A percentile compares a stretch with the other conserved stretches of the same genome.
phyloP scores from a whole-genome alignment of 345 rosid genomes.

The Schrenkiella parvula region DNA sequence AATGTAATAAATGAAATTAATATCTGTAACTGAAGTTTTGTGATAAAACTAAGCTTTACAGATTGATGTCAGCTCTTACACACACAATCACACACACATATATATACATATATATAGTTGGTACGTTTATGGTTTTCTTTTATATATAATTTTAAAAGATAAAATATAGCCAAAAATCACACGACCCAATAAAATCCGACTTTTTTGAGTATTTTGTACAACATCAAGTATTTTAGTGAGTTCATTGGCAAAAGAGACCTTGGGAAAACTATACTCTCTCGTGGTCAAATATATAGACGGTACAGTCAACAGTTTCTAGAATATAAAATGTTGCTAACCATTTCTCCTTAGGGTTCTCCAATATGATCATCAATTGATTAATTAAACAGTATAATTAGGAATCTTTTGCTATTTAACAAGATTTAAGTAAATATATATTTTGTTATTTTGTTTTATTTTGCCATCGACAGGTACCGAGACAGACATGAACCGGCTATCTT shows the following conservation, averaged over 20 bases:
- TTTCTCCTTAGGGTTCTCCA: background rate
- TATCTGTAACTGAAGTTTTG: slow-evolving; percentile 21
- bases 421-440: background rate
- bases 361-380: background rate
- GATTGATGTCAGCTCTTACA: slow-evolving; percentile 5
- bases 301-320: slow-evolving; percentile 2
- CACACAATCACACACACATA: background rate
- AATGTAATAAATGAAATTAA: background rate
- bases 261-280: slow-evolving; percentile 10
- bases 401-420: background rate
- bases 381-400: background rate
- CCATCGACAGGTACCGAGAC: slow-evolving; percentile 33
- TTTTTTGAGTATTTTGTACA: background rate
- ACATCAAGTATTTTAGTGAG: background rate
- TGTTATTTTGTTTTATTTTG: background rate
- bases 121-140: too few species aligned
- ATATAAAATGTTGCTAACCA: background rate
- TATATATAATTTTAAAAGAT: background rate
- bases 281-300: slow-evolving; percentile 11
- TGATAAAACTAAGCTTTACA: background rate
- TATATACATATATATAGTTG: background rate
- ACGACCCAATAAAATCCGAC: background rate
- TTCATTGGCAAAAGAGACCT: slow-evolving; percentile 22
- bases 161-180: slow-evolving; percentile 9
- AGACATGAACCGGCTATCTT: slow-evolving; percentile 18